A percentile compares a stretch with the other conserved stretches of the same genome.
Evolutionary conservation across 352 stramenopile species (phyloP).

Genomic region (Aphanomyces invadans): DNA sequence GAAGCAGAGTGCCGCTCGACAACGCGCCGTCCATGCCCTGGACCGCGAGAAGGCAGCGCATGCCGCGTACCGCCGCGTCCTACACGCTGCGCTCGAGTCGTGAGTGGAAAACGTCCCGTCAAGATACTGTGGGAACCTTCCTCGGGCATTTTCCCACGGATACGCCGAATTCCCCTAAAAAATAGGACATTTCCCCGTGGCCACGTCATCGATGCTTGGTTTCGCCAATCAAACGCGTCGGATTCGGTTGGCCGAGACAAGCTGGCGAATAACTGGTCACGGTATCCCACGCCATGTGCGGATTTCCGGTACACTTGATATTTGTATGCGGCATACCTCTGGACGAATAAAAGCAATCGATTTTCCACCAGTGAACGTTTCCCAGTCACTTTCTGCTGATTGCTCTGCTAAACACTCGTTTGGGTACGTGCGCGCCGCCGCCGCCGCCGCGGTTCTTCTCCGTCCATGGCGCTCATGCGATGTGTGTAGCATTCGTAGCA

Average conservation of each 20-base stretch:
- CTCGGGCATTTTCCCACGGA: too few species aligned
- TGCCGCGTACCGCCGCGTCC: neutral
- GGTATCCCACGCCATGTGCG: conserved; percentile 2
- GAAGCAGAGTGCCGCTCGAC: neutral
- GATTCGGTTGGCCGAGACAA: too few species aligned
- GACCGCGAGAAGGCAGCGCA: neutral
- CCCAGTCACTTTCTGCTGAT: conserved; percentile 85
- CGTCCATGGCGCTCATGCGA: conserved; percentile 19
- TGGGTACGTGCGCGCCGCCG: too few species aligned
- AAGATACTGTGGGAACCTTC: too few species aligned
- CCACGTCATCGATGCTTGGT: too few species aligned
- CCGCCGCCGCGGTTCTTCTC: neutral
- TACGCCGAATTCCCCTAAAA: too few species aligned
- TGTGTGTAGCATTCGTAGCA: conserved; percentile 80
- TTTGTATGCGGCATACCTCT: conserved; percentile 18
- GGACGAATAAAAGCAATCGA: neutral
- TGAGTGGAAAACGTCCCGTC: neutral
- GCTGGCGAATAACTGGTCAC: too few species aligned
- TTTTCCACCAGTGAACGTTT: neutral
- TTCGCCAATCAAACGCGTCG: too few species aligned
- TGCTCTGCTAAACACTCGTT: conserved; percentile 84
- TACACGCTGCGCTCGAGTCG: neutral
- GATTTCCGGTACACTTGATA: neutral
- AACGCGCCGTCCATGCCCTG: neutral
- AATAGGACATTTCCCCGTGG: too few species aligned